Evolutionary conservation across 495 filamentous ascomycete genomes (phyloP).

Genomic region (Penicillium parvum): DNA sequence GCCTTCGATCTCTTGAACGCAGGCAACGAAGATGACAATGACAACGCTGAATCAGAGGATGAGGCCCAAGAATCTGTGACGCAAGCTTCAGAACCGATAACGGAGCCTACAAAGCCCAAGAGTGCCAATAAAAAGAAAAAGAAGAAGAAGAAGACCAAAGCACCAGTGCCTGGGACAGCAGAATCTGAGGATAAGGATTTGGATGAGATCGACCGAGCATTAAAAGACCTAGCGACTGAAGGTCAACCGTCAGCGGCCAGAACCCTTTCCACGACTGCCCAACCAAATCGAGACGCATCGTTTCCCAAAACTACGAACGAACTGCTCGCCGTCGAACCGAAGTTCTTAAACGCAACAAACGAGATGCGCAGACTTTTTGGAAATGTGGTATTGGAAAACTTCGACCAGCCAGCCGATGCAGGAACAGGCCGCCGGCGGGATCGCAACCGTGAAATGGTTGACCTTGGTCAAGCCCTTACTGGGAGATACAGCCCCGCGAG

Average conservation of each 20-base stretch:
- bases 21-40: slow-evolving; percentile 61
- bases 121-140: slow-evolving; percentile 50
- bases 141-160: slow-evolving; percentile 28
- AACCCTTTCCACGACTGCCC: slow-evolving; percentile 19
- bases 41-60: slow-evolving; percentile 44
- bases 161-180: slow-evolving; percentile 8
- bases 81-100: slow-evolving; percentile 12
- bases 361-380: slow-evolving; percentile 96
- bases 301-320: slow-evolving; percentile 42
- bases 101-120: slow-evolving; percentile 26
- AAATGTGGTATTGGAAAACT: slow-evolving; percentile 64
- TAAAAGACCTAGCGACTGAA: slow-evolving; percentile 56
- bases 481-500: slow-evolving; percentile 55
- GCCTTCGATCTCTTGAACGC: slow-evolving; percentile 50
- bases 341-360: slow-evolving; percentile 78
- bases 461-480: slow-evolving; percentile 67
- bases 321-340: slow-evolving; percentile 71
- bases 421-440: slow-evolving; percentile 50
- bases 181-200: slow-evolving; percentile 36
- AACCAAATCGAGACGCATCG: slow-evolving; percentile 38
- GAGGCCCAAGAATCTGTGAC: slow-evolving; percentile 24
- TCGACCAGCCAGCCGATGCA: slow-evolving; percentile 49
- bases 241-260: slow-evolving; percentile 14
- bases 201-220: slow-evolving; percentile 81
- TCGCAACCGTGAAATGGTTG: slow-evolving; percentile 52